phyloP scores from a whole-genome alignment of 768 basidiomycete genomes.

The Hygrophorus pudorinus region DNA sequence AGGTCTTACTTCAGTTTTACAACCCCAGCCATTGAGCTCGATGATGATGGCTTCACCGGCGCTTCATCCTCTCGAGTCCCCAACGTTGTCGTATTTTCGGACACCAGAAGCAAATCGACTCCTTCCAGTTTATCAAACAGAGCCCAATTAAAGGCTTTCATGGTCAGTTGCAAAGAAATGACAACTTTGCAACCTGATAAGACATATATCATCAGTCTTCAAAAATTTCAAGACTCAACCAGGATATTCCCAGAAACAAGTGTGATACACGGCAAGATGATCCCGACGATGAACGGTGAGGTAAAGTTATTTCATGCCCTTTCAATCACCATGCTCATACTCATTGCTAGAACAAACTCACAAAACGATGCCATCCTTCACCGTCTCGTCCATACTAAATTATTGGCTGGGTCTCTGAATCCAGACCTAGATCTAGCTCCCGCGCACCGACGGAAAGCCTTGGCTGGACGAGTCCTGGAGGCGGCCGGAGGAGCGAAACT shows the following conservation, averaged over 20 bases:
- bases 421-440: slow-evolving; percentile 50
- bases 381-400: slow-evolving; percentile 67
- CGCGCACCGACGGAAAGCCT: slow-evolving; percentile 61
- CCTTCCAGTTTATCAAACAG: slow-evolving; percentile 20
- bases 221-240: slow-evolving; percentile 54
- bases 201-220: slow-evolving; percentile 47
- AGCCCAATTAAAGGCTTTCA: slow-evolving; percentile 56
- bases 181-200: background rate
- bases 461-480: slow-evolving; percentile 72
- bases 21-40: slow-evolving; percentile 20
- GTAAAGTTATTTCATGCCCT: background rate
- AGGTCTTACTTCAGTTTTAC: slow-evolving; percentile 20
- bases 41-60: slow-evolving; percentile 35
- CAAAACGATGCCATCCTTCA: slow-evolving; percentile 76
- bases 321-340: background rate
- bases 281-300: slow-evolving; percentile 48
- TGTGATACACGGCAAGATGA: slow-evolving; percentile 23
- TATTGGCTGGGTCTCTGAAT: slow-evolving; percentile 66
- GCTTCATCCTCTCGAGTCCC: slow-evolving; percentile 21
- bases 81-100: slow-evolving; percentile 51
- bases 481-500: slow-evolving; percentile 56
- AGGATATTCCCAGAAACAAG: slow-evolving; percentile 18
- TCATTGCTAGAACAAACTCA: slow-evolving; percentile 47
- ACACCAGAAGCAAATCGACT: slow-evolving; percentile 10
- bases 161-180: slow-evolving; percentile 38